A percentile compares a stretch with the other conserved stretches of the same genome.
Conservation (phyloP, 176 grass and related monocot genomes). For the Carex cristatella region DNA sequence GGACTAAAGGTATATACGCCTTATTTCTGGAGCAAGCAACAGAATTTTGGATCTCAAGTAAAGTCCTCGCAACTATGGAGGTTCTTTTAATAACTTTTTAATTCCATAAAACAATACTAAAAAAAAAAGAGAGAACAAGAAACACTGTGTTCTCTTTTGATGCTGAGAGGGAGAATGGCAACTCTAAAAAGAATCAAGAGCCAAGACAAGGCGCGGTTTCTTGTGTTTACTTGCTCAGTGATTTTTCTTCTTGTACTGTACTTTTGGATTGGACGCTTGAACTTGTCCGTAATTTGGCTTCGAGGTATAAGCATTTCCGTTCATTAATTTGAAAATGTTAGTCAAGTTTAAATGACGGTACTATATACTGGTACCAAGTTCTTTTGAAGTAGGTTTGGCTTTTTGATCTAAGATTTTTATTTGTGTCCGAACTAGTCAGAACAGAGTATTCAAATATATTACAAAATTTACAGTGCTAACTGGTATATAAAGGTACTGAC, state of each 20-base stretch:
- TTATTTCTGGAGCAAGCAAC: constrained; percentile 5
- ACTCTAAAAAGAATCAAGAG: not conserved
- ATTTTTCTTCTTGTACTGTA: constrained; percentile 8
- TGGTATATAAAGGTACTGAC: not conserved
- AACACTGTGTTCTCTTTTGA: not conserved
- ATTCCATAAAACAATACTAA: not conserved
- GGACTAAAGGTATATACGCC: not conserved
- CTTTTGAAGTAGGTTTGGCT: no score
- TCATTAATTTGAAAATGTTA: not conserved
- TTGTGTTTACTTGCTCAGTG: not conserved
- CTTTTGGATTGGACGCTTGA: not conserved
- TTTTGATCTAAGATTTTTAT: not conserved
- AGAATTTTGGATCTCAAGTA: constrained; percentile 16
- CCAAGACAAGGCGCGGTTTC: not conserved
- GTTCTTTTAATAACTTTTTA: not conserved
- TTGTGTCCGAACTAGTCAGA: not conserved
- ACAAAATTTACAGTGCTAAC: not conserved
- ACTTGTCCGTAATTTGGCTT: constrained; percentile 11
- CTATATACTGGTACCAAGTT: not conserved
- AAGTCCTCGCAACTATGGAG: not conserved
- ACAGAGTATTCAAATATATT: not conserved
- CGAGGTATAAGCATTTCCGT: not conserved
- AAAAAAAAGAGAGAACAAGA: not conserved
- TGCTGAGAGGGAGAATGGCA: not conserved
- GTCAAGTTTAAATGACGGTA: not conserved